Base-by-base conservation (phyloP, 805 yeast genomes). In the Myxozyma nipponensis region DNA sequence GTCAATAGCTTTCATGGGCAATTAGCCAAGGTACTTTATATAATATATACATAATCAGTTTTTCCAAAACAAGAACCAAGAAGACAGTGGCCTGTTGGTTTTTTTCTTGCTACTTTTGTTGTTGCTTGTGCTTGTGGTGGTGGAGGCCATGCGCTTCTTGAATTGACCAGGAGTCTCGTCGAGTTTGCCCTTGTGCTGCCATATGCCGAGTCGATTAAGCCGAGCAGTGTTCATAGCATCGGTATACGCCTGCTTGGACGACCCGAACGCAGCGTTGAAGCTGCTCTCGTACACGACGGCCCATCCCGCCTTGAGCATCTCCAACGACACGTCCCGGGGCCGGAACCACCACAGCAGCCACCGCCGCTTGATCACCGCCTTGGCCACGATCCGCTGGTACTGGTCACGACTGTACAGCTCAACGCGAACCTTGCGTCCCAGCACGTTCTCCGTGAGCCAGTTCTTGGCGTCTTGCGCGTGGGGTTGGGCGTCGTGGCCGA, bases 401-500 rank as follows among this genome's bases (percentile, higher is more conserved):
- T 91, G 98, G 67, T 93, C 98, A 9, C 85, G 68, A 21, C 84
- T 74, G 41, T 86, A 74, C 0, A 97, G 96, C 50, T 86, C 82
- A 2, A 93, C 78, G 50, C 84, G 78, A 7, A 90, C 82, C 46
- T 74, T 72, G 42, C 79, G 75, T 0, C 95, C 91, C 47, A 84
- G 62, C 1, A 91, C 63, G 62, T 78, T 84, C 13, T 68, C 59
- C 34, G 83, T 72, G 30, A 93, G 71, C 96, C 96, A 93, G 3
- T 62, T 63, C 49, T 90, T 67, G 0, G 97, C 93, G 59, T 93
- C 97, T 37, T 82, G 86, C 32, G 93, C 80, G 63, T 69, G 85
- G 0, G 93, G 91, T 65, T 93, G 98, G 0, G 95, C 84, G 0
- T 95, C 89, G 53, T 85, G 84, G 0, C 98, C 98, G 67, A 87